Evolutionary conservation across 1,284 basidiomycete species (phyloP).

Genomic region (Marasmius tenuissimus): DNA sequence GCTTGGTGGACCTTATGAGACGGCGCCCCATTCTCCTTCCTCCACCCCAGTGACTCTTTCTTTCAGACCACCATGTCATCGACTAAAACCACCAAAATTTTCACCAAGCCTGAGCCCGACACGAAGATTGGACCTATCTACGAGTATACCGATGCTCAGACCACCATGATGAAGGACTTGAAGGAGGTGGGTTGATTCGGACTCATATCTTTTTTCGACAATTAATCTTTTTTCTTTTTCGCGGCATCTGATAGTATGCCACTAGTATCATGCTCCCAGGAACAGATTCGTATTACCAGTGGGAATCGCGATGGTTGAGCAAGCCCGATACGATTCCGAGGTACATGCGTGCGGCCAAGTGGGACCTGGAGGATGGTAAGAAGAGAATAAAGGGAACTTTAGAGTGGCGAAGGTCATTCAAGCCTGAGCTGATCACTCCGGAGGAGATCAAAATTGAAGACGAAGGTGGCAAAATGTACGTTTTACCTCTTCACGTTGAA

Average conservation of each 20-base stretch:
- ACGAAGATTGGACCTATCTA: constrained; percentile 53
- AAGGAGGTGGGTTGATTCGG: constrained; percentile 46
- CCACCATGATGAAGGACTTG: constrained; percentile 56
- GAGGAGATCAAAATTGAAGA: constrained; percentile 77
- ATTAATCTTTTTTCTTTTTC: constrained; percentile 1
- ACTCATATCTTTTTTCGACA: not conserved
- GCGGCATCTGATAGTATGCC: constrained; percentile 54
- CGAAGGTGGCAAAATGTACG: constrained; percentile 85
- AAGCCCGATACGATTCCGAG: constrained; percentile 75
- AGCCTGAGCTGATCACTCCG: constrained; percentile 80
- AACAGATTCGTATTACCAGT: constrained; percentile 68
- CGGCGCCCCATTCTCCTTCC: too few species aligned
- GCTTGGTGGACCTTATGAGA: too few species aligned
- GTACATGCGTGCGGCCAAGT: constrained; percentile 84
- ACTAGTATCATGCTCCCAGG: constrained; percentile 59
- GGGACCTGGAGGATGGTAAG: constrained; percentile 76
- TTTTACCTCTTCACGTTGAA: constrained; percentile 10
- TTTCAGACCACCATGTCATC: not conserved
- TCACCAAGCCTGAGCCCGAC: constrained; percentile 31
- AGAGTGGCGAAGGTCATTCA: constrained; percentile 80
- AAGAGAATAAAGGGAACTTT: constrained; percentile 75
- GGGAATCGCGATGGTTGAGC: constrained; percentile 77
- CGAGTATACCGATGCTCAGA: constrained; percentile 65
- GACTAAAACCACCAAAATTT: constrained; percentile 18
- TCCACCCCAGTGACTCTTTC: not conserved